Evolutionary conservation across 208 protist genomes (phyloP).

Genomic region (Trypanosomatidae sp.): DNA sequence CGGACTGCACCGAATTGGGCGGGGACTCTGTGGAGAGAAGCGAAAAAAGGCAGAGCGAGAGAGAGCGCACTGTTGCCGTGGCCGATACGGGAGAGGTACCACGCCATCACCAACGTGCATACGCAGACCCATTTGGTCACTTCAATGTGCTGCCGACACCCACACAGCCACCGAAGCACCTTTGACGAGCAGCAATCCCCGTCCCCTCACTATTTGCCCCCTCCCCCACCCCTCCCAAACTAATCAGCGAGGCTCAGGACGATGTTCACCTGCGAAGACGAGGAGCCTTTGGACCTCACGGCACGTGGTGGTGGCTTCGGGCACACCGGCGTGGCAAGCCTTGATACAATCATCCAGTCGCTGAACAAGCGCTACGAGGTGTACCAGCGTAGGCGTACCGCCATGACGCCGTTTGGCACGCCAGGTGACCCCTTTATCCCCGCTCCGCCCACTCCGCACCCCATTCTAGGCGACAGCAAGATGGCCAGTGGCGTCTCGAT

Average conservation of each 20-base stretch:
- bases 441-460: conserved; percentile 11
- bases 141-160: not conserved
- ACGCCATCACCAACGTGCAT: not conserved
- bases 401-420: conserved; percentile 22
- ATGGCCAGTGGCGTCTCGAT: not conserved
- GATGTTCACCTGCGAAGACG: conserved; percentile 3
- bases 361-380: conserved; percentile 32
- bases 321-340: conserved; percentile 5
- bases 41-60: too few relatives aligned
- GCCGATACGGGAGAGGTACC: not conserved
- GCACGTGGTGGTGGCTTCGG: not conserved
- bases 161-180: not conserved
- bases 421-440: conserved; percentile 6
- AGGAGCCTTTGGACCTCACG: conserved; percentile 2
- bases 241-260: not conserved
- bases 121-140: not conserved
- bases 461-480: conserved; percentile 28
- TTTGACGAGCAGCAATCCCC: not conserved
- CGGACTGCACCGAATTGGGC: too few relatives aligned
- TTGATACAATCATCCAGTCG: conserved; percentile 29
- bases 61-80: too few relatives aligned
- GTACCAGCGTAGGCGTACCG: conserved; percentile 26
- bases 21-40: too few relatives aligned
- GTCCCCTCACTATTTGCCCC: not conserved
- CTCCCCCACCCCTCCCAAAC: not conserved